Evolutionary conservation across 2,329 filamentous ascomycete genomes (phyloP).

Genomic region (Pseudocercospora ulei): DNA sequence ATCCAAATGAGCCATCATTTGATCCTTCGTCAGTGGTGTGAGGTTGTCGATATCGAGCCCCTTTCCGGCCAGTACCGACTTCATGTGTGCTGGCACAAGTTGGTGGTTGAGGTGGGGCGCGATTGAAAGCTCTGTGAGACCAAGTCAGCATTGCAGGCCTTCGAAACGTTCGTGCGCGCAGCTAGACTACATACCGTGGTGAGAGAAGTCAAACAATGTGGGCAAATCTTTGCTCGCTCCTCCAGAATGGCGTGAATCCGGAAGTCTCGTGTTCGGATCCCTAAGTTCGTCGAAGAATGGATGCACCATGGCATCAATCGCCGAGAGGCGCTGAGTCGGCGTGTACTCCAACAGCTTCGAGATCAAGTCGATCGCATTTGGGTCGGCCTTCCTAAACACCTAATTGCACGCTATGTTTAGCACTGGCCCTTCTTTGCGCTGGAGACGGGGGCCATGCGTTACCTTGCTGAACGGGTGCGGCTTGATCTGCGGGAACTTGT

Average conservation of each 20-base stretch:
- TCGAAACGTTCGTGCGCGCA: neutral
- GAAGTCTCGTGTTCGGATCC: constrained; percentile 80
- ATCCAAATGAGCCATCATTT: constrained; percentile 96
- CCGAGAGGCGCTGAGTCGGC: constrained; percentile 84
- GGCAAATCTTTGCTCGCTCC: constrained; percentile 73
- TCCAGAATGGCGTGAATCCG: constrained; percentile 84
- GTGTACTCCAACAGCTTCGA: constrained; percentile 92
- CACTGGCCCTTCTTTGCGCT: constrained; percentile 3
- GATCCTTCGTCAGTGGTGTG: constrained; percentile 78
- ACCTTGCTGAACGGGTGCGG: constrained; percentile 96
- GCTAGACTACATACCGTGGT: constrained; percentile 58
- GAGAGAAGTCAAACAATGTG: constrained; percentile 81
- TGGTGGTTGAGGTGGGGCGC: constrained; percentile 75
- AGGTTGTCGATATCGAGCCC: constrained; percentile 89
- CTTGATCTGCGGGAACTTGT: constrained; percentile 99
- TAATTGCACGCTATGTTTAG: constrained; percentile 31
- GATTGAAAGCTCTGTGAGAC: constrained; percentile 77
- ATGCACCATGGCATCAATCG: constrained; percentile 94
- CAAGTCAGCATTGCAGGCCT: constrained; percentile 12
- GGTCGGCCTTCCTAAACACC: constrained; percentile 94
- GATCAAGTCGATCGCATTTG: constrained; percentile 88
- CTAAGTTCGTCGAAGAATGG: constrained; percentile 97
- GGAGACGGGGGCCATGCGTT: constrained; percentile 21
- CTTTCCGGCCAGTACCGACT: constrained; percentile 59
- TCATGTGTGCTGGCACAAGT: constrained; percentile 76